phyloP scores from a whole-genome alignment of 2,329 filamentous ascomycete species.

The Penicillium sp. region DNA sequence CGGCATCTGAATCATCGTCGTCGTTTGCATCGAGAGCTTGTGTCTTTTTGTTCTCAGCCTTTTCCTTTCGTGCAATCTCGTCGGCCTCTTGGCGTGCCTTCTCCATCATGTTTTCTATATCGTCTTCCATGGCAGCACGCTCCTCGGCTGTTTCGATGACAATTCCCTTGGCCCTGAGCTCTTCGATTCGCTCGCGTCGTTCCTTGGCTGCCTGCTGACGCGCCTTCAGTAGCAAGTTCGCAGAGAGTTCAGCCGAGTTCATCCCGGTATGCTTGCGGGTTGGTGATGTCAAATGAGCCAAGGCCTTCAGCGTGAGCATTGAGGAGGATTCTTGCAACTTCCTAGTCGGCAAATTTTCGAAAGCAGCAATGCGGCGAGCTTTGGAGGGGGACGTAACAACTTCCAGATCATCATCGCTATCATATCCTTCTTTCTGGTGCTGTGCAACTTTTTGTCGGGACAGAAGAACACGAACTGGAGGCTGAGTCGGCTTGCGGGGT shows the following conservation, averaged over 20 bases:
- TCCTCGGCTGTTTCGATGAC: constrained; percentile 84
- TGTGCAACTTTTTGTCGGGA: constrained; percentile 42
- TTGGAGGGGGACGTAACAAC: constrained; percentile 55
- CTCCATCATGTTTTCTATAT: constrained; percentile 85
- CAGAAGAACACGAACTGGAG: constrained; percentile 43
- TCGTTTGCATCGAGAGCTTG: constrained; percentile 57
- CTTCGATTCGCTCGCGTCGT: constrained; percentile 73
- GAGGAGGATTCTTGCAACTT: constrained; percentile 63
- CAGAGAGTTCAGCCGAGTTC: constrained; percentile 69
- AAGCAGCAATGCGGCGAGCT: constrained; percentile 57
- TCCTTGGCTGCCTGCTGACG: constrained; percentile 78
- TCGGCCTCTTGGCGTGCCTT: constrained; percentile 79
- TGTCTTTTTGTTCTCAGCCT: constrained; percentile 66
- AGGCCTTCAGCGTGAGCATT: constrained; percentile 68
- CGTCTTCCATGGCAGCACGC: constrained; percentile 75
- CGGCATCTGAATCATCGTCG: constrained; percentile 55
- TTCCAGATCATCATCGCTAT: constrained; percentile 61
- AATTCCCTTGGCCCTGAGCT: constrained; percentile 77
- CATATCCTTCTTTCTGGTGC: constrained; percentile 46
- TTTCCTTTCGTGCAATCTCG: constrained; percentile 76
- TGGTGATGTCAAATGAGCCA: constrained; percentile 71
- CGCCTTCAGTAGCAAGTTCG: constrained; percentile 68
- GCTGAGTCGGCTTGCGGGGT: constrained; percentile 26
- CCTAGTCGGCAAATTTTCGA: constrained; percentile 67
- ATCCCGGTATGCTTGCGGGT: constrained; percentile 58